A percentile compares a stretch with the other conserved stretches of the same genome.
Conservation (phyloP, 306 rosid genomes). For the Acacia acuminata region DNA sequence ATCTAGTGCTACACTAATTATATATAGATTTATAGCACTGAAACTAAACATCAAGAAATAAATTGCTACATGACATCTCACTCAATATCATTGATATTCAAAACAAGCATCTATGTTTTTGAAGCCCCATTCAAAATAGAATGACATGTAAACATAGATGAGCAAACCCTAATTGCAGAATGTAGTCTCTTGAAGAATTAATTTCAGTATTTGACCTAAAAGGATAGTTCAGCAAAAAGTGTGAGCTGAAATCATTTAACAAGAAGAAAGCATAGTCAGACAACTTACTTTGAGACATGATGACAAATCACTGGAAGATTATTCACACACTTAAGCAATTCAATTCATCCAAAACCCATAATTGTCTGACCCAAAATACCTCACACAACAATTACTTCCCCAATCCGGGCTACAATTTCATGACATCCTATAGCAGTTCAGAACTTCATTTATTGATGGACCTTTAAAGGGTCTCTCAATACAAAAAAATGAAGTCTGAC, state of each 20-base stretch:
- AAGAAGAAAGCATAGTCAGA: constrained; percentile 24
- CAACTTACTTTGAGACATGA: constrained; percentile 59
- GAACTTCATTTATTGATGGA: constrained; percentile 28
- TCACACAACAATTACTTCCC: constrained; percentile 43
- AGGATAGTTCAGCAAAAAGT: not conserved
- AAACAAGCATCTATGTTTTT: constrained; percentile 5
- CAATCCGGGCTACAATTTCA: constrained; percentile 45
- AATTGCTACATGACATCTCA: not conserved
- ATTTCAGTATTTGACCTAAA: constrained; percentile 19
- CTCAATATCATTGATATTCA: not conserved
- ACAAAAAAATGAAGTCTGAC: constrained; percentile 34
- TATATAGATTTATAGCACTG: not conserved
- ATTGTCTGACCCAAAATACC: constrained; percentile 33
- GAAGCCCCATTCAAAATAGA: not conserved
- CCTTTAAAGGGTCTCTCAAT: constrained; percentile 32
- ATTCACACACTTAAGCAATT: constrained; percentile 50
- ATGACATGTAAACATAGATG: not conserved
- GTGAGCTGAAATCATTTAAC: constrained; percentile 19
- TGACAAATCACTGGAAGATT: constrained; percentile 47
- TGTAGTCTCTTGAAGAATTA: constrained; percentile 11
- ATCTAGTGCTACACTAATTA: constrained; percentile 8
- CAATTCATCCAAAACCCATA: constrained; percentile 43
- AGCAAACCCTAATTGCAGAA: not conserved
- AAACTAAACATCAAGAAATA: constrained; percentile 16
- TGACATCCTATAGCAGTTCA: constrained; percentile 35